A percentile compares a stretch with the other conserved stretches of the same genome.
Conservation (phyloP, 345 rosid genomes). For the Balakata baccata region DNA sequence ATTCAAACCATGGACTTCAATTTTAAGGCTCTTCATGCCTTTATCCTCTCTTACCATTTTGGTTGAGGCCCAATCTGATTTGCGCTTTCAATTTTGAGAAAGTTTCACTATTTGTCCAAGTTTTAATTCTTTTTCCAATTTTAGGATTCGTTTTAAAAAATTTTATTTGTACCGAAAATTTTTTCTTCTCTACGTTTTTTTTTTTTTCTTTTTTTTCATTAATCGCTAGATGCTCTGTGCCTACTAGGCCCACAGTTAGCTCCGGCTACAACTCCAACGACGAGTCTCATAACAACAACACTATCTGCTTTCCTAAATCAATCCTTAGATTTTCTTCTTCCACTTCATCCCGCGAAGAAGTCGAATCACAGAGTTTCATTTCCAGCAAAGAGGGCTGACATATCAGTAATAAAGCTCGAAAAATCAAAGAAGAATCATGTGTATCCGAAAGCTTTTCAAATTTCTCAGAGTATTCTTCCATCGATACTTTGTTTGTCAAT, state of each 20-base stretch:
- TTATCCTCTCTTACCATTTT: too few relatives aligned
- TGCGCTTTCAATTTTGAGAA: too few relatives aligned
- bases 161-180: too few relatives aligned
- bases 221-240: too few relatives aligned
- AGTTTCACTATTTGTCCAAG: too few relatives aligned
- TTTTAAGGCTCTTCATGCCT: too few relatives aligned
- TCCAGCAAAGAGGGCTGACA: slow-evolving; percentile 20
- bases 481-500: slow-evolving; percentile 29
- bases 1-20: too few relatives aligned
- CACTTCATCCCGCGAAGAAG: slow-evolving; percentile 39
- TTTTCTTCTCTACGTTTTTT: too few relatives aligned
- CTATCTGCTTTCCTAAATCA: slow-evolving; percentile 55
- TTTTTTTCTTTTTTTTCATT: too few relatives aligned
- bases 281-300: slow-evolving; percentile 41
- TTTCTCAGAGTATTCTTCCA: slow-evolving; percentile 38
- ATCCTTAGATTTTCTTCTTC: slow-evolving; percentile 62
- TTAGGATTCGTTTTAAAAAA: too few relatives aligned
- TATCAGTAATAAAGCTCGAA: slow-evolving; percentile 13
- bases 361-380: slow-evolving; percentile 27
- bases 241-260: slow-evolving; percentile 18
- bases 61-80: too few relatives aligned
- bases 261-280: slow-evolving; percentile 45
- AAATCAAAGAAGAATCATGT: slow-evolving; percentile 26
- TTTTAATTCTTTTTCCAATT: too few relatives aligned
- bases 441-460: slow-evolving; percentile 41